Conservation (phyloP, 2,329 filamentous ascomycete species). For the Cercospora citrullina region DNA sequence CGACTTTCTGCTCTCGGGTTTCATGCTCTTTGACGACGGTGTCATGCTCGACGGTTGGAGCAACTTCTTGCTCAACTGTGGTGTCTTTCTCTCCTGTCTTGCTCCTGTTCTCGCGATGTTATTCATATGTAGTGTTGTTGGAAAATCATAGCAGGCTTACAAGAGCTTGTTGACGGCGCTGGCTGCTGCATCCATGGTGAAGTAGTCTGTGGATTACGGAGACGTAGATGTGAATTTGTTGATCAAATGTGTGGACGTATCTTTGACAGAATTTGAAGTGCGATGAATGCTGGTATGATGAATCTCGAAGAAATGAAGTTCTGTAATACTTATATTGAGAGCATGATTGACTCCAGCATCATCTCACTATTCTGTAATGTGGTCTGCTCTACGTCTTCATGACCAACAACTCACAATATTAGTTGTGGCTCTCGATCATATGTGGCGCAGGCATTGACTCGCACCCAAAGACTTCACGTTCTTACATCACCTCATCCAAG, state of each 20-base stretch:
- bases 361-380: neutral
- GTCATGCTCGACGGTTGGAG: conserved; percentile 29
- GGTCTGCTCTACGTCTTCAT: neutral
- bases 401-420: neutral
- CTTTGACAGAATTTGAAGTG: neutral
- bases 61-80: conserved; percentile 25
- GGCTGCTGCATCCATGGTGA: conserved; percentile 19
- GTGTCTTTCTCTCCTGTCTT: conserved; percentile 20
- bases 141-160: neutral
- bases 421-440: neutral
- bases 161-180: conserved; percentile 18
- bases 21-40: conserved; percentile 20
- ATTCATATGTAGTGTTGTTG: neutral
- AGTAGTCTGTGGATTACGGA: neutral
- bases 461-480: neutral
- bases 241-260: neutral
- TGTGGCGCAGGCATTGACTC: neutral
- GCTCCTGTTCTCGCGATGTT: conserved; percentile 2
- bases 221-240: neutral
- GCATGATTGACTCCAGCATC: neutral
- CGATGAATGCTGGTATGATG: neutral
- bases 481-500: neutral
- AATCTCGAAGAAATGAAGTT: neutral
- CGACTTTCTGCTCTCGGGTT: conserved; percentile 20
- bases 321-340: neutral